A percentile compares a stretch with the other conserved stretches of the same genome.
Conservation (phyloP, 2,329 filamentous ascomycete species). For the Dactylella cylindrospora region DNA sequence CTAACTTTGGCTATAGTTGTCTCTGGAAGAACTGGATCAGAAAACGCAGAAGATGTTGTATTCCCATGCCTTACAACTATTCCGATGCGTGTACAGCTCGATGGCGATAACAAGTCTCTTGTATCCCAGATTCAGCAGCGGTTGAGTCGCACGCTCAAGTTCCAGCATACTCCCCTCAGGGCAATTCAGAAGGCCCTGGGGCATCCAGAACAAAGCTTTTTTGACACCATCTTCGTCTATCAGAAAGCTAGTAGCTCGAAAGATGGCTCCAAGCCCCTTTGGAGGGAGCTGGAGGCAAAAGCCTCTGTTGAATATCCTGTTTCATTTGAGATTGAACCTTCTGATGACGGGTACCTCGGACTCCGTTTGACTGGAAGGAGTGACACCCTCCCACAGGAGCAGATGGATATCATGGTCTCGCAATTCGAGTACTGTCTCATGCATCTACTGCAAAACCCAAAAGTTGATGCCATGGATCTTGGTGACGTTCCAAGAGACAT, state of each 20-base stretch:
- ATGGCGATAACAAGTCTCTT: constrained; percentile 60
- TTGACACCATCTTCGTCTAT: constrained; percentile 83
- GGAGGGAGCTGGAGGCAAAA: constrained; percentile 65
- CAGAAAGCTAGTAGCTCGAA: constrained; percentile 61
- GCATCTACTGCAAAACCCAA: constrained; percentile 60
- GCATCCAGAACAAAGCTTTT: constrained; percentile 65
- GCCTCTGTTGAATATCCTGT: constrained; percentile 70
- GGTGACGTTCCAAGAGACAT: constrained; percentile 52
- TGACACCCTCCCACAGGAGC: constrained; percentile 66
- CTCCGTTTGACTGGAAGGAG: constrained; percentile 68
- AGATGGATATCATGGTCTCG: constrained; percentile 66
- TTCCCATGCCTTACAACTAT: constrained; percentile 84
- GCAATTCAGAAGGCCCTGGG: constrained; percentile 73
- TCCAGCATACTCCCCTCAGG: constrained; percentile 71
- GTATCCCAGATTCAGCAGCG: constrained; percentile 65
- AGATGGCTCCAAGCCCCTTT: constrained; percentile 53
- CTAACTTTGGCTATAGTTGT: constrained; percentile 60
- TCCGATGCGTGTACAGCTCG: constrained; percentile 66
- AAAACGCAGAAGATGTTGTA: constrained; percentile 61
- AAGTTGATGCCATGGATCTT: constrained; percentile 54
- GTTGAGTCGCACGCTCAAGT: constrained; percentile 65
- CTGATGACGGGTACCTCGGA: constrained; percentile 55
- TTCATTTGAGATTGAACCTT: constrained; percentile 75
- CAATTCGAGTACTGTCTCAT: constrained; percentile 72
- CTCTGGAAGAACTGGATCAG: constrained; percentile 67